Conservation (phyloP, 306 rosid genomes). For the Pterocarpus macrocarpus region DNA sequence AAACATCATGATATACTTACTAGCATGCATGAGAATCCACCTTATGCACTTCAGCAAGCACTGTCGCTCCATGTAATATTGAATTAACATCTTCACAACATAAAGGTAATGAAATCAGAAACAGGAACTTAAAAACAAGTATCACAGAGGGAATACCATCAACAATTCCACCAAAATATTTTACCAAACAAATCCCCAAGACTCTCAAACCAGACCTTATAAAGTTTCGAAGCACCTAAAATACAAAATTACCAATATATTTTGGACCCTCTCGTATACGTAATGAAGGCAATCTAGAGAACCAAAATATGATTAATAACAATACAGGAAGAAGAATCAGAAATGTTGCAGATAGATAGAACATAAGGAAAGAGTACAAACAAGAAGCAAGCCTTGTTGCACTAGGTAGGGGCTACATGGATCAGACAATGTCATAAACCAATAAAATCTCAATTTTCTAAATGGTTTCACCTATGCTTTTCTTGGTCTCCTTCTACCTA, state of each 20-base stretch:
- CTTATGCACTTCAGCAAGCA: conserved; percentile 94
- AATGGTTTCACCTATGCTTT: not conserved
- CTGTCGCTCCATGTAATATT: conserved; percentile 90
- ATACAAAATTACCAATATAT: not conserved
- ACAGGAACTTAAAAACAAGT: conserved; percentile 29
- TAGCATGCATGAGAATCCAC: conserved; percentile 78
- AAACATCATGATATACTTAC: conserved; percentile 64
- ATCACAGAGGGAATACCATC: conserved; percentile 18
- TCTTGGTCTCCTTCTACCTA: not conserved
- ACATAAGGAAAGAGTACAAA: not conserved
- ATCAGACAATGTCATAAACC: too few relatives aligned
- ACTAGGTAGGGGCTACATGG: too few relatives aligned
- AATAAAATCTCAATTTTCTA: not conserved
- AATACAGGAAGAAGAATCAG: conserved; percentile 23
- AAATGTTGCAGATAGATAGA: conserved; percentile 37
- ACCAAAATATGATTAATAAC: conserved; percentile 12
- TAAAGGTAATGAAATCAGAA: conserved; percentile 35
- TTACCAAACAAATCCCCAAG: conserved; percentile 30
- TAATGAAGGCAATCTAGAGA: conserved; percentile 15
- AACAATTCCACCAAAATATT: conserved; percentile 1
- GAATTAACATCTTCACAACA: conserved; percentile 66
- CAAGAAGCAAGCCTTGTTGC: not conserved
- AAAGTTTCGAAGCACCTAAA: conserved; percentile 13
- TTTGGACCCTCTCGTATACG: not conserved
- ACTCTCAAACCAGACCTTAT: conserved; percentile 31